Conservation (phyloP, 495 filamentous ascomycete species). For the Penicillium daleae region DNA sequence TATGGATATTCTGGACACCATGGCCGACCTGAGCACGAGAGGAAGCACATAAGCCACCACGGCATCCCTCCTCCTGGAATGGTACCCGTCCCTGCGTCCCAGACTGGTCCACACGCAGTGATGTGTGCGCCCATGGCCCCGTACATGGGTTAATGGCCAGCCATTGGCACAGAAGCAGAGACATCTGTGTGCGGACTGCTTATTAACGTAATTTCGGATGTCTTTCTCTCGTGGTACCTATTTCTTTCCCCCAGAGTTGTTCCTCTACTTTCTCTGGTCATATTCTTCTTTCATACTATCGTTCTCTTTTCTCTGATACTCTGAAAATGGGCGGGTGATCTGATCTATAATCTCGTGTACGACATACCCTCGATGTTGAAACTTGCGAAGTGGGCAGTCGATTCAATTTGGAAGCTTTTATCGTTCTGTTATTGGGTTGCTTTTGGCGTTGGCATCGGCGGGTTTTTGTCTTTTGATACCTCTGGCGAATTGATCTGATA, state of each 20-base stretch:
- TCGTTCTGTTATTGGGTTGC: conserved; percentile 3
- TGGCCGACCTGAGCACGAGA: conserved; percentile 26
- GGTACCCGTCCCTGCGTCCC: conserved; percentile 29
- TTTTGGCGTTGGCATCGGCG: conserved; percentile 9
- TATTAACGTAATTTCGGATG: background rate
- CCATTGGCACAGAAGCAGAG: conserved; percentile 26
- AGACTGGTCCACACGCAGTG: conserved; percentile 31
- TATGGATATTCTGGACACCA: conserved; percentile 34
- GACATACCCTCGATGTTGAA: conserved; percentile 25
- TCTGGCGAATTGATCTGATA: conserved; percentile 9
- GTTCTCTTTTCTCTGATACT: conserved; percentile 1
- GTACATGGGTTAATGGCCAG: conserved; percentile 31
- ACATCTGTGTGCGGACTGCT: background rate
- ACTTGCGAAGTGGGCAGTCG: conserved; percentile 9
- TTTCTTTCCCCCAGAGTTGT: conserved; percentile 3
- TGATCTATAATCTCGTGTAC: conserved; percentile 20
- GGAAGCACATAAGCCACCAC: conserved; percentile 27
- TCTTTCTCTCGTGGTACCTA: conserved; percentile 21
- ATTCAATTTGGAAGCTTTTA: conserved; percentile 1
- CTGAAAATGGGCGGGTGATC: conserved; percentile 22
- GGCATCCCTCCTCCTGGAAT: conserved; percentile 23
- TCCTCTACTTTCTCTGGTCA: background rate
- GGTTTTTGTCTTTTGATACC: conserved; percentile 20
- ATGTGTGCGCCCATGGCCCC: conserved; percentile 41
- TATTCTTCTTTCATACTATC: background rate